Evolutionary conservation across 495 filamentous ascomycete genomes (phyloP).

Genomic region (Trichoderma reesei): DNA sequence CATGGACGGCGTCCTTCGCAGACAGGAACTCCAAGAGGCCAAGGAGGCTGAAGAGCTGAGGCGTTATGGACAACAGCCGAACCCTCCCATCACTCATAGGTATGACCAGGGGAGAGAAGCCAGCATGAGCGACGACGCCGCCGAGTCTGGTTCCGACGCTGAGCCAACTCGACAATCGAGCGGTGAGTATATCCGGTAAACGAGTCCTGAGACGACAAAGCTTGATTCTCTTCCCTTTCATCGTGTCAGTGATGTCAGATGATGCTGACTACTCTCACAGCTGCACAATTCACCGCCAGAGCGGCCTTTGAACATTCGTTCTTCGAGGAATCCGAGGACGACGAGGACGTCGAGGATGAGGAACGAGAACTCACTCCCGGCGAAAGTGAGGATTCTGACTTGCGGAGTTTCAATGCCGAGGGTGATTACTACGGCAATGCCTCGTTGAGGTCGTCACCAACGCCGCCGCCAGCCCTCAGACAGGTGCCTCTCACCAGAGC

Average conservation of each 20-base stretch:
- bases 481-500: not conserved
- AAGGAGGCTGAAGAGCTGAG: not conserved
- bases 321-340: not conserved
- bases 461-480: not conserved
- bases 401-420: constrained; percentile 5
- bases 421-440: constrained; percentile 5
- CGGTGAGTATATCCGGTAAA: not conserved
- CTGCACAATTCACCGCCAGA: not conserved
- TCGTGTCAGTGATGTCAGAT: too few relatives aligned
- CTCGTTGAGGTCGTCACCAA: not conserved
- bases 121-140: not conserved
- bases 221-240: not conserved
- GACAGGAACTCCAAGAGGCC: constrained; percentile 5
- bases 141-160: not conserved
- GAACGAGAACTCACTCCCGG: not conserved
- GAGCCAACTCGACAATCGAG: not conserved
- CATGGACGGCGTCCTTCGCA: not conserved
- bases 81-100: not conserved
- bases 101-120: not conserved
- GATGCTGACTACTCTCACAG: not conserved
- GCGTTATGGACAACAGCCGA: not conserved
- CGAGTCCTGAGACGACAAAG: not conserved
- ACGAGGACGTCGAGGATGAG: constrained; percentile 2
- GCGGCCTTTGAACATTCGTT: not conserved
- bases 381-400: not conserved